phyloP scores from a whole-genome alignment of 768 basidiomycete species.

The Tulasnella sp. region DNA sequence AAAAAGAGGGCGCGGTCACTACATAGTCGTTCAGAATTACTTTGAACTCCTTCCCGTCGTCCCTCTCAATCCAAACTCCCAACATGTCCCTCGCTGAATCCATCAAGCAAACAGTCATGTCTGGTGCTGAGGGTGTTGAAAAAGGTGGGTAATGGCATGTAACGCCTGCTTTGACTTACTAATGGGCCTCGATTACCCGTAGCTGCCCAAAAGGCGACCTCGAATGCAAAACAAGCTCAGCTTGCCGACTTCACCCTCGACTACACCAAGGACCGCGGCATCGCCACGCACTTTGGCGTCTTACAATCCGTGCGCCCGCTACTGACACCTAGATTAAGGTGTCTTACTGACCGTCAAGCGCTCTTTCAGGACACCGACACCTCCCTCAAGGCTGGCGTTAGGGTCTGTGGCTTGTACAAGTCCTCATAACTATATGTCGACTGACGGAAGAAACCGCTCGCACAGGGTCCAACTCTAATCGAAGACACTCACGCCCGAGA shows the following conservation, averaged over 20 bases:
- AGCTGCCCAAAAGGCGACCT: slow-evolving; percentile 24
- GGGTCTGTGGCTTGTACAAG: not conserved
- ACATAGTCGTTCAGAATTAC: not conserved
- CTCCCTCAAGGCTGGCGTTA: slow-evolving; percentile 27
- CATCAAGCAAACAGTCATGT: slow-evolving; percentile 18
- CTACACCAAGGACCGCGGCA: slow-evolving; percentile 5
- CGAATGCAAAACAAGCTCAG: slow-evolving; percentile 28
- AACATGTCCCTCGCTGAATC: slow-evolving; percentile 30
- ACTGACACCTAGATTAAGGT: no score
- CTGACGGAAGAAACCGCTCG: not conserved
- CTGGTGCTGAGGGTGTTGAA: slow-evolving; percentile 7
- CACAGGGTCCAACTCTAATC: slow-evolving; percentile 72
- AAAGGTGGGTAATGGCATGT: not conserved
- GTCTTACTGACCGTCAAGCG: not conserved
- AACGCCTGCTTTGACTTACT: no score
- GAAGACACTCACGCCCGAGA: slow-evolving; percentile 51
- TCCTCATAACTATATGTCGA: no score
- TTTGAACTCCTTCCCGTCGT: not conserved
- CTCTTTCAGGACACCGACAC: slow-evolving; percentile 31
- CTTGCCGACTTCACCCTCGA: slow-evolving; percentile 32
- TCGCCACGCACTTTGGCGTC: slow-evolving; percentile 35
- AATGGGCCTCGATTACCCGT: not conserved
- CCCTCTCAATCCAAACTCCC: not conserved
- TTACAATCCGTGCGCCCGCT: slow-evolving; percentile 9
- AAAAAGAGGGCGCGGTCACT: no score